These are phyloP conservation scores for Colletotrichum destructivum DNA, from an alignment of 2,329 filamentous ascomycete species.

Conservation along the genomic window DNA sequence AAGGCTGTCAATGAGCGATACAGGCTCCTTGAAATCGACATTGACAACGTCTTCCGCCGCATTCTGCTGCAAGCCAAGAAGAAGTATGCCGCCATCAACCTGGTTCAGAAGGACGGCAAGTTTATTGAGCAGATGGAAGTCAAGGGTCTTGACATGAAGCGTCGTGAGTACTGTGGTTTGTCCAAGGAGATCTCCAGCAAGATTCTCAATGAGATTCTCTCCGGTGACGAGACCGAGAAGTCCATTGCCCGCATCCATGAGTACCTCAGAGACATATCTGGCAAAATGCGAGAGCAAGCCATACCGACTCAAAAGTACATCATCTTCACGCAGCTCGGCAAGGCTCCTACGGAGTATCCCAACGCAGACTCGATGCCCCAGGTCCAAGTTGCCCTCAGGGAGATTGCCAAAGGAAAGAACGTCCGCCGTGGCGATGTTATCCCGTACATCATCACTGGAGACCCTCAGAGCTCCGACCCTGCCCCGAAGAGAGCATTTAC, in stretches of 20 bases:
- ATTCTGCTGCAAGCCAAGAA: slow-evolving; percentile 98
- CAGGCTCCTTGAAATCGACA: slow-evolving; percentile 94
- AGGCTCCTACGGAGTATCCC: slow-evolving; percentile 92
- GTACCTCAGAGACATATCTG: slow-evolving; percentile 86
- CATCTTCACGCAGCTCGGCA: slow-evolving; percentile 98
- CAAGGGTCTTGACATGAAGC: slow-evolving; percentile 98
- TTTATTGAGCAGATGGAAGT: slow-evolving; percentile 96
- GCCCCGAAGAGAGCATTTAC: slow-evolving; percentile 92
- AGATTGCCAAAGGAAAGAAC: slow-evolving; percentile 87
- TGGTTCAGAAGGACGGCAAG: slow-evolving; percentile 90
- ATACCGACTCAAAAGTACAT: slow-evolving; percentile 91
- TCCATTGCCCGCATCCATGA: slow-evolving; percentile 94
- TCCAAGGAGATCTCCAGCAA: slow-evolving; percentile 95
- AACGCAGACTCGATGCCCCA: slow-evolving; percentile 97
- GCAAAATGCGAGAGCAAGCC: slow-evolving; percentile 86
- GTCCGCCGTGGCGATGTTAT: slow-evolving; percentile 97
- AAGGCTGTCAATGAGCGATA: slow-evolving; percentile 95
- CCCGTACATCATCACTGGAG: slow-evolving; percentile 91
- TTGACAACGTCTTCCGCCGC: slow-evolving; percentile 96
- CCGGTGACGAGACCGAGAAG: slow-evolving; percentile 90
- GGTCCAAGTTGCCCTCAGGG: slow-evolving; percentile 93
- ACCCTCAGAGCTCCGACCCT: slow-evolving; percentile 75
- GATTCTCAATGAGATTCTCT: slow-evolving; percentile 94
- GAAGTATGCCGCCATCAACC: slow-evolving; percentile 98
- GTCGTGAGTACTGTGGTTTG: slow-evolving; percentile 94